Conservation (phyloP, 306 rosid genomes). For the Macrotyloma uniflorum region DNA sequence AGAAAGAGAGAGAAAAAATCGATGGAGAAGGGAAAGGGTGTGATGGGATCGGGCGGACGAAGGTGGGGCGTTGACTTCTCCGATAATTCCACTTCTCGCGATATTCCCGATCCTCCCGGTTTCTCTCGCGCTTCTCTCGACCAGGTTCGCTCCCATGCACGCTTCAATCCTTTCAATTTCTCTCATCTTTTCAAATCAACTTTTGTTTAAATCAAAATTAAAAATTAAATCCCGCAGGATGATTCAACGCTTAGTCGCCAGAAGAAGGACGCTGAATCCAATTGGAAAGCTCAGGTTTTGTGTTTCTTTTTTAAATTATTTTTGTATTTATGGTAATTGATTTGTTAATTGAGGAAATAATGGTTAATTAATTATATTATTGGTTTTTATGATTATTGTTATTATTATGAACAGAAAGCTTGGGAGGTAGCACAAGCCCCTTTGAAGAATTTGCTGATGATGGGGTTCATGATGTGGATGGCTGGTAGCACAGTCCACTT, state of each 20-base stretch:
- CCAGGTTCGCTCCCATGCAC: constrained; percentile 46
- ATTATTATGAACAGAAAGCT: constrained; percentile 73
- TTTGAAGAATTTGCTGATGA: constrained; percentile 92
- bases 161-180: neutral
- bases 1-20: no score
- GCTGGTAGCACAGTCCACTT: constrained; percentile 96
- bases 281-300: constrained; percentile 86
- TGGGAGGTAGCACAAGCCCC: constrained; percentile 99
- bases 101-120: constrained; percentile 87
- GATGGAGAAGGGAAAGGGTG: constrained; percentile 90
- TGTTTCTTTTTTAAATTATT: neutral
- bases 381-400: neutral
- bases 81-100: constrained; percentile 78
- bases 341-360: neutral
- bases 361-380: neutral
- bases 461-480: constrained; percentile 99
- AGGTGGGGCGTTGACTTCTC: constrained; percentile 92
- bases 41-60: constrained; percentile 64
- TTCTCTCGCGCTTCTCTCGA: constrained; percentile 88
- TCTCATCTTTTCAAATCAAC: neutral
- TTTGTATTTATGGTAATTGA: neutral
- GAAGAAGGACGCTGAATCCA: constrained; percentile 94
- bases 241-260: constrained; percentile 92
- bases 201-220: neutral
- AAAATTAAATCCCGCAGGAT: constrained; percentile 48